Percentiles rank a stretch among this genome's conserved stretches.
Evolutionary conservation across 768 basidiomycete species (phyloP).

Genomic region (Agaricus subrufescens): DNA sequence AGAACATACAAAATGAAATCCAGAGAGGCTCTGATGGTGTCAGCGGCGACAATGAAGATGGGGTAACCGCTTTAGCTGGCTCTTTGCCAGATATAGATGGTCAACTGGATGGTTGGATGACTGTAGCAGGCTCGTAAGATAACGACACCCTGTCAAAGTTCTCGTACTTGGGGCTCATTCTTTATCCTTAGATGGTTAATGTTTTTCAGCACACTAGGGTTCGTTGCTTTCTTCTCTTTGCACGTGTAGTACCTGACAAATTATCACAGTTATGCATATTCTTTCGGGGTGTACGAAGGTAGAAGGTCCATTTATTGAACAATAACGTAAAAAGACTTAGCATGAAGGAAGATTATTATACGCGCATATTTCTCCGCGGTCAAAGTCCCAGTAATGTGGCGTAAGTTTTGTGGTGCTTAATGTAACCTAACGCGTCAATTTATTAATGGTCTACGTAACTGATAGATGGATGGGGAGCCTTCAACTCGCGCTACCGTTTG

Average conservation of each 20-base stretch:
- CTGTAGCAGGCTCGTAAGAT: slow-evolving; percentile 40
- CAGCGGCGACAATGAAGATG: no score
- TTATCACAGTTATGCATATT: slow-evolving; percentile 22
- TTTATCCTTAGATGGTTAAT: slow-evolving; percentile 29
- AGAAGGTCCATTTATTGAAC: neutral
- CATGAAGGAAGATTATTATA: slow-evolving; percentile 35
- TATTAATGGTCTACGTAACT: slow-evolving; percentile 1
- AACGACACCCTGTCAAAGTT: neutral
- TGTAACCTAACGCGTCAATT: neutral
- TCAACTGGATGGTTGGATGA: slow-evolving; percentile 36
- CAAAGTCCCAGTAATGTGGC: slow-evolving; percentile 37
- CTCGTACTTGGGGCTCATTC: neutral
- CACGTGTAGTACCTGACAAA: neutral
- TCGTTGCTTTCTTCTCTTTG: slow-evolving; percentile 1
- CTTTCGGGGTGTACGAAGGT: slow-evolving; percentile 30
- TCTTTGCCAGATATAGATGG: slow-evolving; percentile 25
- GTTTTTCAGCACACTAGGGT: slow-evolving; percentile 43
- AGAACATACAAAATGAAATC: no score
- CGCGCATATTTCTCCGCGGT: slow-evolving; percentile 30
- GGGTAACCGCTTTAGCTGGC: no score
- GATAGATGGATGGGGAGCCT: slow-evolving; percentile 45
- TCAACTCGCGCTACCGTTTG: slow-evolving; percentile 40
- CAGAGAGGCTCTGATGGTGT: no score
- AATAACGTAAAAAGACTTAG: slow-evolving; percentile 19
- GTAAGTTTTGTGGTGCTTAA: slow-evolving; percentile 19